phyloP scores from a whole-genome alignment of 345 rosid genomes.

The Litchi chinensis region DNA sequence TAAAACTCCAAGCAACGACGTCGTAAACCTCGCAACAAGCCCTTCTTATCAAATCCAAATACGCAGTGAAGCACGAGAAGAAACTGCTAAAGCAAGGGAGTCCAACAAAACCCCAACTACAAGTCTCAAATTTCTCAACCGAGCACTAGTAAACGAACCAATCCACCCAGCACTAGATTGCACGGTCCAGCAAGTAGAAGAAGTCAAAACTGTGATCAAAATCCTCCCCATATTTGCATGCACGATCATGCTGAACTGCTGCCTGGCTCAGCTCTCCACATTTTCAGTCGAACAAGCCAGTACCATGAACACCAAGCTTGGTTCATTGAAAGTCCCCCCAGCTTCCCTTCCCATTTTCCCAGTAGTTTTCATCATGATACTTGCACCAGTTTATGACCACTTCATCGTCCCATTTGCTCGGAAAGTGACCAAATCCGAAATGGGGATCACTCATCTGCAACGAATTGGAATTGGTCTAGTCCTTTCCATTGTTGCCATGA shows the following conservation, averaged over 20 bases:
- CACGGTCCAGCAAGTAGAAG: constrained; percentile 64
- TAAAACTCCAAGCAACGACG: constrained; percentile 47
- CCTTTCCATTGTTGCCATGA: constrained; percentile 72
- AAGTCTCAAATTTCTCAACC: constrained; percentile 55
- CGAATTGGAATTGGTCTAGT: constrained; percentile 70
- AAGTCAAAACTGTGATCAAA: constrained; percentile 67
- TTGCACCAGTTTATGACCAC: constrained; percentile 78
- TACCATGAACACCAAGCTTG: constrained; percentile 71
- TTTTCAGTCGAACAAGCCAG: constrained; percentile 81
- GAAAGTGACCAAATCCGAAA: constrained; percentile 62
- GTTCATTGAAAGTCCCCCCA: constrained; percentile 66
- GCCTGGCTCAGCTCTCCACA: constrained; percentile 82
- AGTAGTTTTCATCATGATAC: constrained; percentile 67
- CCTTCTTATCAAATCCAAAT: constrained; percentile 30
- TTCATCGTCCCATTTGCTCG: constrained; percentile 68
- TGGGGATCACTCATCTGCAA: constrained; percentile 67
- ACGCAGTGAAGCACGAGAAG: constrained; percentile 15
- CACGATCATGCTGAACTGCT: constrained; percentile 80
- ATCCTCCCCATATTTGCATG: constrained; percentile 76
- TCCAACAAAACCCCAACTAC: constrained; percentile 31
- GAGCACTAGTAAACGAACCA: constrained; percentile 49
- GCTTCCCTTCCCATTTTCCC: constrained; percentile 84
- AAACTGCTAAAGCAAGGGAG: constrained; percentile 25
- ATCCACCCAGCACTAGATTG: constrained; percentile 47
- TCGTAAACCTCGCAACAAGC: constrained; percentile 52